Conservation (phyloP, 129 eudicot species). For the Helianthus annuus region DNA sequence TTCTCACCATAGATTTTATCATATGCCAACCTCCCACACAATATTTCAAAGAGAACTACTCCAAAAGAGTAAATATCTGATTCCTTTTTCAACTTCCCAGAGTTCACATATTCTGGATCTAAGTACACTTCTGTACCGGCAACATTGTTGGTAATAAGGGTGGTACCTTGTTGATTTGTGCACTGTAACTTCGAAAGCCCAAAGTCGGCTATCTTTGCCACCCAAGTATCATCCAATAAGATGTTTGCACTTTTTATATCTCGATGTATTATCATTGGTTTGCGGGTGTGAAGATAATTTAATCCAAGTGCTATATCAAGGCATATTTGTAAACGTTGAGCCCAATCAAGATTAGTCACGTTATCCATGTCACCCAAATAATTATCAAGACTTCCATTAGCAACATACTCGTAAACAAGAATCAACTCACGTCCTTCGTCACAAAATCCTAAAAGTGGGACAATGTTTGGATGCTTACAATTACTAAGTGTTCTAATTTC, state of each 20-base stretch:
- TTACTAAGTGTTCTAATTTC: slow-evolving; percentile 6
- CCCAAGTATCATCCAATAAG: not conserved
- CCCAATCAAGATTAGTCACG: slow-evolving; percentile 4
- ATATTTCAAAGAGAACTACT: slow-evolving; percentile 3
- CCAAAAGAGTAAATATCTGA: slow-evolving; percentile 8
- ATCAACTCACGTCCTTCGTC: not conserved
- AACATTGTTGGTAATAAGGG: not conserved
- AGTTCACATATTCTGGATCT: not conserved
- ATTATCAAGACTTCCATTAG: slow-evolving; percentile 3
- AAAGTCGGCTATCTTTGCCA: not conserved
- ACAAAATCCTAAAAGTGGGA: not conserved
- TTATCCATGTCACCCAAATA: slow-evolving; percentile 7
- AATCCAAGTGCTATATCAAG: slow-evolving; percentile 15
- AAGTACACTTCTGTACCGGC: not conserved
- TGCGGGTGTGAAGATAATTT: not conserved
- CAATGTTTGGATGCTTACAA: slow-evolving; percentile 4
- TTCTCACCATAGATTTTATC: not conserved
- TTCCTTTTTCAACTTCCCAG: not conserved
- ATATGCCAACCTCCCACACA: slow-evolving; percentile 14
- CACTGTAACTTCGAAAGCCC: not conserved
- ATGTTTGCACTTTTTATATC: slow-evolving; percentile 11
- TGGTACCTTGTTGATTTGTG: not conserved
- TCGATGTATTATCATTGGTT: not conserved
- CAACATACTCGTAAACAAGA: not conserved
- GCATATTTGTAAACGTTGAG: slow-evolving; percentile 4